A percentile compares a stretch with the other conserved stretches of the same genome.
phyloP scores from a whole-genome alignment of 2,329 filamentous ascomycete species.

The Stemphylium beticola region DNA sequence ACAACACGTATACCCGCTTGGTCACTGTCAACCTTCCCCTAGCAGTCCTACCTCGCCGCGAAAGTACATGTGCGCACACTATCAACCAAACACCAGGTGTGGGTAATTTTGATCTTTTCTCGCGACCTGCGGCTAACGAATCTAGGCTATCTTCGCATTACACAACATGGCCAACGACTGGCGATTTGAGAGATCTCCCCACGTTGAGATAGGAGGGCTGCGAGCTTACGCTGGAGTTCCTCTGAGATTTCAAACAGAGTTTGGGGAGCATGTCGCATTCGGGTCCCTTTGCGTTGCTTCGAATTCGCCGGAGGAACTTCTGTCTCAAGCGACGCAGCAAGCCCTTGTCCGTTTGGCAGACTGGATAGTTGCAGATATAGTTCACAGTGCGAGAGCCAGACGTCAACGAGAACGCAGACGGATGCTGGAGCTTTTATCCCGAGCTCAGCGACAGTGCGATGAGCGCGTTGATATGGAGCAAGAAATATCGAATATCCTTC shows the following conservation, averaged over 20 bases:
- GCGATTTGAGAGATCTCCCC: slow-evolving; percentile 52
- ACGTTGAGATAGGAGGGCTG: slow-evolving; percentile 51
- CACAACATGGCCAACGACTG: slow-evolving; percentile 54
- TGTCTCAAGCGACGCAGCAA: slow-evolving; percentile 42
- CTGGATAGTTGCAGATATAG: slow-evolving; percentile 52
- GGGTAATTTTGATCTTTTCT: slow-evolving; percentile 15
- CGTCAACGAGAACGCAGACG: slow-evolving; percentile 51
- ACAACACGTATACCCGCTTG: slow-evolving; percentile 53
- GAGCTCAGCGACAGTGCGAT: slow-evolving; percentile 27
- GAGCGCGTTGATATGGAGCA: slow-evolving; percentile 30
- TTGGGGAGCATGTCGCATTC: slow-evolving; percentile 50
- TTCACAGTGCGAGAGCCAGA: slow-evolving; percentile 46
- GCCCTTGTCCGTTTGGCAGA: slow-evolving; percentile 48
- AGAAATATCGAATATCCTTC: slow-evolving; percentile 39
- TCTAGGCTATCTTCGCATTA: slow-evolving; percentile 49
- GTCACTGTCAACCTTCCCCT: slow-evolving; percentile 52
- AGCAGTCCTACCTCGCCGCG: slow-evolving; percentile 53
- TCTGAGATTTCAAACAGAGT: slow-evolving; percentile 50
- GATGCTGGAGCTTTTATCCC: slow-evolving; percentile 48
- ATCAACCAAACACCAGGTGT: slow-evolving; percentile 45
- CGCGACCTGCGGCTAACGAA: slow-evolving; percentile 2
- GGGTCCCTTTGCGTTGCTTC: slow-evolving; percentile 56
- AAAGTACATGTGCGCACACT: slow-evolving; percentile 55
- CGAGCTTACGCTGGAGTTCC: slow-evolving; percentile 52
- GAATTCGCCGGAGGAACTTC: slow-evolving; percentile 38